Evolutionary conservation across 202 grass and related monocot species (phyloP), one percentile per base, ranked within the genome.

Genomic region (Bolboschoenoplectus hybrid): DNA sequence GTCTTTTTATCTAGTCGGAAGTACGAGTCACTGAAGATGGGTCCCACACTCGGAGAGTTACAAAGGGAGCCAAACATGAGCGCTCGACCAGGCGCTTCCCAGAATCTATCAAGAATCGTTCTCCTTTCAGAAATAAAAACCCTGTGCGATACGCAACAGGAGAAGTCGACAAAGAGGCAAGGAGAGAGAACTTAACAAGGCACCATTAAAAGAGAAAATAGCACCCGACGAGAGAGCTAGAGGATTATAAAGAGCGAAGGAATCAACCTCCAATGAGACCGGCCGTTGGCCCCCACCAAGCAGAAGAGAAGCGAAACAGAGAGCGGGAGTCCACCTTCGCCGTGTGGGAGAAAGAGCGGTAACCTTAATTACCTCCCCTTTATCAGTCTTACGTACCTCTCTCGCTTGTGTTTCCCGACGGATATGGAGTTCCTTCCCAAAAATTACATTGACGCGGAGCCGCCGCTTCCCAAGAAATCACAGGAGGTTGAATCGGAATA

Each of bases 321-420:
- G 88, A 85, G 77, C 50, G 76, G 53, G 82, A 84, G 38, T 83
- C 90, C 17, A 88, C 93, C 63, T 95, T 92, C 88, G 86, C 79
- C 73, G 91, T 91, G 47, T 91, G 91, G 91, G 91, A 91, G 84
- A 93, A 92, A 85, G 91, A 97, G 87, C 88, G 94, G 94, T 97
- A 88, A 87, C 49, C 69, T 34, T 12, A 81, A 5, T 6, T 39
- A 34, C 7, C 46, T 53, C 46, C 5, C 47, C 44, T 17, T 41
- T 9, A 57, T 7, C 20, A 26, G 26, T 26, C 26, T 26, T 26
- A 26, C 47, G 16, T 73, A 40, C 14, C 32, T 79, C 17, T 46
- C 11, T 61, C 36, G 7, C 41, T 44, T 44, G 43, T 44, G 63
- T 63, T 63, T 34, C 61, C 16, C 41, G 8, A 83, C 35, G 38